These are phyloP conservation scores for Willaertia magna DNA, from an alignment of 208 protist genomes.

Conservation along the genomic window DNA sequence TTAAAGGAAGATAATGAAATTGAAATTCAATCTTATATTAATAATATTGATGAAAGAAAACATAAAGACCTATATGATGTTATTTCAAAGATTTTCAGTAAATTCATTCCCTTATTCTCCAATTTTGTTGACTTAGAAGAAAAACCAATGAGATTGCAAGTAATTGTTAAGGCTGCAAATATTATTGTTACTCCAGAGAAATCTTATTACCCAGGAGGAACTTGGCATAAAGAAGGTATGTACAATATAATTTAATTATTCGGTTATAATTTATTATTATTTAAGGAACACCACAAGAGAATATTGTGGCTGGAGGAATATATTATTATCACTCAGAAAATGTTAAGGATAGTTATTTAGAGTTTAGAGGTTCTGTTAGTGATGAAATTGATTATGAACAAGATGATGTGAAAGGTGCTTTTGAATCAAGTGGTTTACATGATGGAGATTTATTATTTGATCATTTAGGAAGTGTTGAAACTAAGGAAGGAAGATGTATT, in stretches of 20 bases:
- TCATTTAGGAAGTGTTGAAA: slow-evolving; percentile 17
- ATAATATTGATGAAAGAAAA: slow-evolving; percentile 28
- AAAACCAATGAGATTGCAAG: slow-evolving; percentile 22
- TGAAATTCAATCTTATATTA: slow-evolving; percentile 32
- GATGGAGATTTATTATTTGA: slow-evolving; percentile 24
- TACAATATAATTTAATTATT: too few relatives aligned
- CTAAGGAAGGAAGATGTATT: slow-evolving; percentile 25
- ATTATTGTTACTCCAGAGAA: slow-evolving; percentile 22
- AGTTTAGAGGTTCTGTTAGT: slow-evolving; percentile 15
- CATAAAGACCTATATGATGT: not conserved
- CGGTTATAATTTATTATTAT: too few relatives aligned
- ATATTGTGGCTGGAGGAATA: slow-evolving; percentile 34
- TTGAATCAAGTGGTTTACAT: not conserved
- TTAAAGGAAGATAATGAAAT: too few relatives aligned
- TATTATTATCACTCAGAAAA: slow-evolving; percentile 31
- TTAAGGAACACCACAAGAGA: too few relatives aligned
- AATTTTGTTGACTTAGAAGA: not conserved
- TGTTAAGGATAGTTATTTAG: slow-evolving; percentile 18
- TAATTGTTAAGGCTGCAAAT: slow-evolving; percentile 37
- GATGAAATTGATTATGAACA: not conserved
- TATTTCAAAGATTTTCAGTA: not conserved
- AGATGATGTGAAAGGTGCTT: not conserved
- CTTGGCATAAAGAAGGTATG: slow-evolving; percentile 39
- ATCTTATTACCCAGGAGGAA: slow-evolving; percentile 19
- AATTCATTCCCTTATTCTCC: not conserved